Evolutionary conservation across 2,329 filamentous ascomycete genomes (phyloP).

Genomic region (Penicillium sp.): DNA sequence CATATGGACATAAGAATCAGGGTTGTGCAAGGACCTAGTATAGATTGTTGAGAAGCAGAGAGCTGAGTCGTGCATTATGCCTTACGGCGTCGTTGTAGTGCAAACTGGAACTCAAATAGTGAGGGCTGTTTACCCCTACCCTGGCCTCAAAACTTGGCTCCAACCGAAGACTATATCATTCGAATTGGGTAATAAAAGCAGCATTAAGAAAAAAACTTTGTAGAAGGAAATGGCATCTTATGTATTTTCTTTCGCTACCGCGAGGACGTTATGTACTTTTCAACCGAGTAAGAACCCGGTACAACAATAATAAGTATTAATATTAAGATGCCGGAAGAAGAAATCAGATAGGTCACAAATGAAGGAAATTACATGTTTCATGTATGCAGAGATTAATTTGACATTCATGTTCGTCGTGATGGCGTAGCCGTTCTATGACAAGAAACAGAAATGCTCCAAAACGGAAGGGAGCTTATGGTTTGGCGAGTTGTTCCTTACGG

Average conservation of each 20-base stretch:
- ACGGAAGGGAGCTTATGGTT: conserved; percentile 30
- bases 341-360: neutral
- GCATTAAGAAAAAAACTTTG: too few species aligned
- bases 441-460: neutral
- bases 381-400: neutral
- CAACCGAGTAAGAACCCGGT: neutral
- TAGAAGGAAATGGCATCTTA: too few species aligned
- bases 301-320: neutral
- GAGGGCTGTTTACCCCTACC: too few species aligned
- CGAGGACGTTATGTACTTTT: neutral
- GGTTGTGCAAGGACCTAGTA: too few species aligned
- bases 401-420: conserved; percentile 5
- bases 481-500: conserved; percentile 46
- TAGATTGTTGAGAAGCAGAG: too few species aligned
- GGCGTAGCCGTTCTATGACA: neutral
- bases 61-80: too few species aligned
- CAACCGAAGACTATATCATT: too few species aligned
- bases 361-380: conserved; percentile 1
- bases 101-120: too few species aligned
- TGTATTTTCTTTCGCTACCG: neutral
- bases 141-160: too few species aligned
- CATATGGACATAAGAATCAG: too few species aligned
- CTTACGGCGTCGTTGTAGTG: too few species aligned
- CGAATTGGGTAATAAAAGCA: neutral
- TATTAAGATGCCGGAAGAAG: neutral